Base-by-base conservation (phyloP, 2,329 filamentous ascomycete species). In the Acephala macrosclerotiorum region DNA sequence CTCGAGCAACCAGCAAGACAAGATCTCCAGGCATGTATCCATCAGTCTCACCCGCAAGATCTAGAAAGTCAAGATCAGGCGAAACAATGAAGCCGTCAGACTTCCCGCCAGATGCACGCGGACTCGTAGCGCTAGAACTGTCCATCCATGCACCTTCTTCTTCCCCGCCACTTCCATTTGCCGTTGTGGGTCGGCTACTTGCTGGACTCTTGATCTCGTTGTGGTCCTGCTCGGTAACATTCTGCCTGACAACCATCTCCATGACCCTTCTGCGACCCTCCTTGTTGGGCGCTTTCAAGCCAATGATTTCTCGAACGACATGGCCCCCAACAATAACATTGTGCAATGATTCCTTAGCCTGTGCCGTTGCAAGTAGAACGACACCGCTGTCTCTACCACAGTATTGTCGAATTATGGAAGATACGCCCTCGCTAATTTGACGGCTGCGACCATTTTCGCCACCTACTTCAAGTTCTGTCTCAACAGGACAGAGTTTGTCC, bases 21-120 rank as follows among this genome's bases (percentile, higher is more conserved):
- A 99, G 84, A 77, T 99, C 96, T 3, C 94, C 96, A 0, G 96
- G 95, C 94, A 98, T 97, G 76, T 98, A 99, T 0, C 96, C 96
- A 75, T 99, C 96, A 0, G 95, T 98, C 72, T 95, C 91, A 1
- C 96, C 94, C 20, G 96, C 94, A 63, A 99, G 85, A 69, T 98
- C 95, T 9, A 98, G 87, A 65, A 98, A 92, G 77, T 99, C 96
- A 11, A 99, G 87, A 58, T 91, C 87, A 0, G 87, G 81, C 65
- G 94, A 91, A 6, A 97, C 81, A 1, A 90, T 79, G 73, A 97
- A 96, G 0, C 90, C 91, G 61, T 87, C 85, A 61, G 74, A 77
- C 71, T 79, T 73, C 8, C 71, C 73, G 16, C 77, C 74, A 40
- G 79, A 80, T 56, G 75, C 76, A 3, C 79, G 76, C 45, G 80